Base-by-base conservation (phyloP, 2,329 filamentous ascomycete genomes). In the Ceratocystis ficicola region DNA sequence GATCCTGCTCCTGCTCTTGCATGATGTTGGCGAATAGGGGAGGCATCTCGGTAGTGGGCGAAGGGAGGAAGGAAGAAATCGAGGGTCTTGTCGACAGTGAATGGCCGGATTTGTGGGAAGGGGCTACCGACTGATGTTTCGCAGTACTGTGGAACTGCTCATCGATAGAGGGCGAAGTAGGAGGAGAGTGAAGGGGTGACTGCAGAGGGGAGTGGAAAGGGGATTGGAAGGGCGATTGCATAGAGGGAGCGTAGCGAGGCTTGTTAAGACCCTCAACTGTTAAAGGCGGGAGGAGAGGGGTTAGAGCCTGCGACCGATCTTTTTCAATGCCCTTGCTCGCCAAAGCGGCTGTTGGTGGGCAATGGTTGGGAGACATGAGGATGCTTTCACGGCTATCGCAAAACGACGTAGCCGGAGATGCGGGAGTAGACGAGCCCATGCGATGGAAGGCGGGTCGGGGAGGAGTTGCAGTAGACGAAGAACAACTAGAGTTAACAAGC, bases 101-200 rank as follows among this genome's bases (percentile, higher is more conserved):
- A 2, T 88, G 88, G 7, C 86, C 79, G 12, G 76, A 72, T 5
- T 73, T 68, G 1, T 76, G 74, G 2, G 75, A 76, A 68, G 73
- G 75, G 65, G 73, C 73, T 60, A 79, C 71, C 41, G 76, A 66
- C n/a, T 63, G 44, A 36, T 64, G 64, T 41, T 65, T 77, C 2
- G 73, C 73, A 22, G 70, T 73, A 22, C 73, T 75, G 68, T 81
- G 76, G n/a, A 86, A 84, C 8, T 86, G 72, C 41, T 73, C 89
- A 20, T 68, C 66, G 28, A 66, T 60, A 12, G 94, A 82, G 0
- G 85, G 48, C 8, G 63, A 44, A 5, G 65, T 62, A 6, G 60
- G 87, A 0, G 91, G 91, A 0, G 90, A 95, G 74, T 95, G 90
- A 30, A 95, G 78, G n/a, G 92, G 90, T 6, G 90, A 95, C 67